Percentiles rank a stretch among this genome's conserved stretches.
Conservation (phyloP, 208 protist genomes). For the Porcisia hertigi region DNA sequence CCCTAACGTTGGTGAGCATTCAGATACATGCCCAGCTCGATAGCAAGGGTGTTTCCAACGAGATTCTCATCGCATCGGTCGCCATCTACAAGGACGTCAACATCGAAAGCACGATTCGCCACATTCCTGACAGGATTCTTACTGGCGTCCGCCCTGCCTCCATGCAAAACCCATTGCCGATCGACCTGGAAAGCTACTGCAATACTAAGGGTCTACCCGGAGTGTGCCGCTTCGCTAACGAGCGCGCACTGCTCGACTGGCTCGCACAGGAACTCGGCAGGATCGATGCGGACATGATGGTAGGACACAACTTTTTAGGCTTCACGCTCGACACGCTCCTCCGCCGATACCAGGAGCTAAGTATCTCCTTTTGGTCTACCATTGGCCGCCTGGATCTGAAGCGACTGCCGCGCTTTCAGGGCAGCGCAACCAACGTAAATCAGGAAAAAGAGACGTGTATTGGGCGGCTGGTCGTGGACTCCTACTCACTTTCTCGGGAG, state of each 20-base stretch:
- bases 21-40: conserved; percentile 91
- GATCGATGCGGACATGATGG: conserved; percentile 95
- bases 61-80: conserved; percentile 89
- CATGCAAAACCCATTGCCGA: conserved; percentile 45
- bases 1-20: conserved; percentile 86
- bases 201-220: conserved; percentile 58
- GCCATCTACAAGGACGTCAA: conserved; percentile 82
- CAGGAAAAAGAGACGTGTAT: conserved; percentile 87
- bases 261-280: conserved; percentile 69
- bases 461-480: conserved; percentile 96
- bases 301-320: conserved; percentile 98
- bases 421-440: conserved; percentile 16
- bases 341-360: conserved; percentile 91
- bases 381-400: conserved; percentile 88
- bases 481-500: conserved; percentile 92
- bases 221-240: conserved; percentile 66
- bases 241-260: conserved; percentile 80
- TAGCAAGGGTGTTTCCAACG: conserved; percentile 69
- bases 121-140: conserved; percentile 44
- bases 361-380: conserved; percentile 91
- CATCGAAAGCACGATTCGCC: conserved; percentile 62
- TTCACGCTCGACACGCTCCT: conserved; percentile 97
- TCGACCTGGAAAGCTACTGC: conserved; percentile 85
- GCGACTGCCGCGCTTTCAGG: conserved; percentile 64
- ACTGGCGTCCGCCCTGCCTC: conserved; percentile 62